Conservation (phyloP, 169 alveolate species). For the Plasmodium falciparum region DNA sequence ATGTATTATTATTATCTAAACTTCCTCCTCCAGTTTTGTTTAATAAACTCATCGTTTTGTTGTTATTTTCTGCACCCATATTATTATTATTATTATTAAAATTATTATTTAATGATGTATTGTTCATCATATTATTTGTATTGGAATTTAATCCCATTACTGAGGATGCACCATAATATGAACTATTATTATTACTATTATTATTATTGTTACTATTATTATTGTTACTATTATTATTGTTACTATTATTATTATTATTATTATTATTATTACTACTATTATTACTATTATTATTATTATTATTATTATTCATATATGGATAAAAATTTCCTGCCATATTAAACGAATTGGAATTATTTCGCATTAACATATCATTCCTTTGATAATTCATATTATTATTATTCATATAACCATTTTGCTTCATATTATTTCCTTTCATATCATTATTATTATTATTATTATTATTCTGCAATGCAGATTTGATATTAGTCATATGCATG, state of each 20-base stretch:
- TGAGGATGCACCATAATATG: constrained; percentile 18
- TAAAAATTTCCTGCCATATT: constrained; percentile 67
- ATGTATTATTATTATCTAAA: constrained; percentile 22
- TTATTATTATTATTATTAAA: no score
- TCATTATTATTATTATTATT: constrained; percentile 36
- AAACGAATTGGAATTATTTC: constrained; percentile 33
- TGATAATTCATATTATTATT: constrained; percentile 30
- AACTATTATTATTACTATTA: neutral
- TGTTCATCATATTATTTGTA: neutral
- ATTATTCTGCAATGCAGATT: constrained; percentile 7
- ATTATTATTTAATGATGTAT: no score
- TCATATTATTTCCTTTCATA: constrained; percentile 18
- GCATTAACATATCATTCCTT: constrained; percentile 47
- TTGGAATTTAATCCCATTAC: no score
- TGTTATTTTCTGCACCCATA: constrained; percentile 4
- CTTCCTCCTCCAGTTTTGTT: constrained; percentile 14
- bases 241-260: neutral
- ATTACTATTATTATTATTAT: constrained; percentile 11
- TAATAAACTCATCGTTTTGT: neutral
- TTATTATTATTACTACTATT: neutral
- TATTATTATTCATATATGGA: constrained; percentile 29
- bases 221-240: neutral
- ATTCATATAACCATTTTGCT: constrained; percentile 21
- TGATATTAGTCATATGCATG: constrained; percentile 25
- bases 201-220: neutral